Evolutionary conservation across 73 alveolate genomes (phyloP), one percentile per base, ranked within the genome.

Genomic region (Tetrahymena elliotti): DNA sequence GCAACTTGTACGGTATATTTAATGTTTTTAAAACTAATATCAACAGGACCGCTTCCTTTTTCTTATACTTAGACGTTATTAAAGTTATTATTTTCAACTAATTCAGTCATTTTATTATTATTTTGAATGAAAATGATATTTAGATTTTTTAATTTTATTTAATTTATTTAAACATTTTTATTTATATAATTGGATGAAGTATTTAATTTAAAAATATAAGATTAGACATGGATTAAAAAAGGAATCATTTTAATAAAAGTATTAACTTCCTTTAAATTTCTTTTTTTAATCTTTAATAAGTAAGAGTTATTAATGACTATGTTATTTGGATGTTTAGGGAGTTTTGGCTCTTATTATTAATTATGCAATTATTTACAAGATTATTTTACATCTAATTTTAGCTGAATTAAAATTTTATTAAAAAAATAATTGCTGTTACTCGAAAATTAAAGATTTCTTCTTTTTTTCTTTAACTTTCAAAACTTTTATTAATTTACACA

Each of bases 1-100:
- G 6, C 36, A 22, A 68, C 88, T 31, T 68, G 22, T 27, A 94
- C 96, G 22, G 84, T 33, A 84, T 94, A 94, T 84, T 88, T 47
- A 22, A 94, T 94, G 52, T 94, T 88, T 88, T 84, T 27, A 47
- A 94, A 94, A 16, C 93, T 92, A 39, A 94, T 84, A 36, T 94
- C 96, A 40, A 94, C 96, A 13, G 83, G 93, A 83, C 84, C 52
- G 35, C 82, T 94, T 20, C 41, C 83, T 88, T 93, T 52, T 5
- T 68, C 88, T n/a, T 31, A 6, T 4, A 31, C n/a, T 68, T 68
- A 31, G 36, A 68, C 3, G 6, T 6, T 6, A 18, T 4, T 9
- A 4, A 27, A 11, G 24, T 68, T 18, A 27, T 68, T 6, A 2
- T 3, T 68, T 18, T 27, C 11, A 68, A 16, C 6, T 27, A 18